These are phyloP conservation scores for Linanthus parryae DNA, from an alignment of 148 eudicot species.

Conservation along the genomic window DNA sequence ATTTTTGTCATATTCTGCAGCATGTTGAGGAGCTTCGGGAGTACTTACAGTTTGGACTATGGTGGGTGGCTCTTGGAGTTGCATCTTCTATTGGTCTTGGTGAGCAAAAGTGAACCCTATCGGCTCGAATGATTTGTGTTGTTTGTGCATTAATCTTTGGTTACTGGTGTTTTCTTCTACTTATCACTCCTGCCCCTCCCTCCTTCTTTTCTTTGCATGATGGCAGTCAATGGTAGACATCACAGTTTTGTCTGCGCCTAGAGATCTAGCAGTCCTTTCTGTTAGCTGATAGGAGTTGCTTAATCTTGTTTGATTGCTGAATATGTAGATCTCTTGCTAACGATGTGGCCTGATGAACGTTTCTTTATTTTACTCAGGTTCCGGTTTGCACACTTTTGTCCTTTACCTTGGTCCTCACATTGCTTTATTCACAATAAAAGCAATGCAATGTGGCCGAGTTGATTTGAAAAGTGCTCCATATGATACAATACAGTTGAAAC, in stretches of 20 bases:
- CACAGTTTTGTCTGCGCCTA: no score
- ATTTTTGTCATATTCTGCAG: constrained; percentile 32
- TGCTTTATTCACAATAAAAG: constrained; percentile 89
- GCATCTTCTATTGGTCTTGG: constrained; percentile 99
- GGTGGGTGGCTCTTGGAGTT: constrained; percentile 98
- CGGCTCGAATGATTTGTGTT: background rate
- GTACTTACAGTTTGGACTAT: constrained; percentile 67
- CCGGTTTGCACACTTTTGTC: constrained; percentile 97
- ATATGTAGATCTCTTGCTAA: no score
- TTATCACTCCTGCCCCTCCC: no score
- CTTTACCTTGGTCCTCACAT: constrained; percentile 96
- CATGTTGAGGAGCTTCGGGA: constrained; percentile 65
- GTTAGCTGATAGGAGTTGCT: no score
- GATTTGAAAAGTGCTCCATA: constrained; percentile 92
- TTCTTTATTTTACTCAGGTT: constrained; percentile 42
- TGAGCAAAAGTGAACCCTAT: constrained; percentile 22
- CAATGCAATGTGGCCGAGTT: constrained; percentile 92
- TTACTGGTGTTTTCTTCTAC: background rate
- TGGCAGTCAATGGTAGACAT: no score
- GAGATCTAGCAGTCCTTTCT: no score
- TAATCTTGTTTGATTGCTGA: no score
- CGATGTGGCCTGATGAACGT: no score
- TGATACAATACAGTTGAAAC: constrained; percentile 88
- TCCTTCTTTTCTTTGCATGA: no score
- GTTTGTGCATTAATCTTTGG: background rate